Base-by-base conservation (phyloP, 192 early-diverging fungal species). In the Glomus cerebriforme region DNA sequence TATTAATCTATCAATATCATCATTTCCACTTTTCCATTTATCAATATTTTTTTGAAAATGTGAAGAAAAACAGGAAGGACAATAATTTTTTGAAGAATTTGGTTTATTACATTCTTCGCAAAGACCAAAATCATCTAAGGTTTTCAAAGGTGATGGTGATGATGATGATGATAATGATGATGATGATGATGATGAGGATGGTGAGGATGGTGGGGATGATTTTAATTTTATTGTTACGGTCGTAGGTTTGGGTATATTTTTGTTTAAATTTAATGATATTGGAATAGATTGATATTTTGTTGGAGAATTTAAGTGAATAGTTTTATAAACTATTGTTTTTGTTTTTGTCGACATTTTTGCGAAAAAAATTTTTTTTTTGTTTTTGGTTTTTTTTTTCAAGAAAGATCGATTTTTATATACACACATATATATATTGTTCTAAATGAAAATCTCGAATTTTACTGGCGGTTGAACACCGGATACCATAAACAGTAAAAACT, bases 1-100 rank as follows among this genome's bases (percentile, higher is more conserved):
- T 13, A 76, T 76, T 32, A 76, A 63, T 63, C 29, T 24, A 43
- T 76, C 37, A 17, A 76, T 24, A 7, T 58, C 5, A 13, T 59
- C 29, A 19, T 58, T 74, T 6, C 49, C 27, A 35, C 49, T 74
- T 7, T 3, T 58, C 49, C 49, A 74, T 60, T 15, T 27, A 70
- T 35, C n/a, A 35, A 35, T 45, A 39, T 45, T 26, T 6, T 19
- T 22, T 54, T 54, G 49, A 54, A 54, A 54, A 54, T 54, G 49
- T 22, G 49, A 54, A 54, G 49, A 54, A 54, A 7, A 22, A n/a
- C 49, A 54, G 19, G 49, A 54, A 6, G 49, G 22, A 22, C 49
- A 54, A 54, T 54, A 54, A 22, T 22, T 22, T 22, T 54, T 54
- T 54, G 49, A 54, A 22, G 49, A 19, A 54, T 54, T 6, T 54